Evolutionary conservation across 1,139 yeast genomes (phyloP).

Genomic region (Lodderomyces parapsilosis): DNA sequence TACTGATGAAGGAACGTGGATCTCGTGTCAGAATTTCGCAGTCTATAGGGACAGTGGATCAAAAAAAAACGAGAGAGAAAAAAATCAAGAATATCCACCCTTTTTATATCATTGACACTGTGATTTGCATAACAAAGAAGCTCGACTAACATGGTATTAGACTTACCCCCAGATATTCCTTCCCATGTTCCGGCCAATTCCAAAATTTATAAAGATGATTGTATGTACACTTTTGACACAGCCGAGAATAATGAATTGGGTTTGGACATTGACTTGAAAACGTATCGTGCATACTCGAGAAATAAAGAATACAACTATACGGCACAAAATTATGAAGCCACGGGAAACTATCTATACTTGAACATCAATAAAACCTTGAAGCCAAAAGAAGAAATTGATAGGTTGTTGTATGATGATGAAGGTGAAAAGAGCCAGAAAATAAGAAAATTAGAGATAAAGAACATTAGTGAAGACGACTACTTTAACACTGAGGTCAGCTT

Average conservation of each 20-base stretch:
- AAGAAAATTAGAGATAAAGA: conserved; percentile 72
- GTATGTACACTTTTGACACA: conserved; percentile 77
- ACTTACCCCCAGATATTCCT: conserved; percentile 23
- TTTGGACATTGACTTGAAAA: conserved; percentile 67
- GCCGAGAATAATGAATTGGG: conserved; percentile 61
- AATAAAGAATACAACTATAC: conserved; percentile 52
- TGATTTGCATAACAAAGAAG: conserved; percentile 5
- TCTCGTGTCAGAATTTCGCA: neutral
- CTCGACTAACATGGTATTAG: conserved; percentile 12
- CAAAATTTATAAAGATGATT: conserved; percentile 74
- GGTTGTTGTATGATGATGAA: conserved; percentile 19
- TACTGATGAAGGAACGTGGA: neutral
- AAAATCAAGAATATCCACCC: neutral
- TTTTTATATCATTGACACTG: neutral
- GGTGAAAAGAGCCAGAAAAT: conserved; percentile 52
- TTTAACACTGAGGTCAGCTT: conserved; percentile 51
- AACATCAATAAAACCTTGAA: conserved; percentile 54
- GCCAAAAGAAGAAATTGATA: conserved; percentile 27
- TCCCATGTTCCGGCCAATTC: conserved; percentile 19
- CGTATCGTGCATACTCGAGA: conserved; percentile 65
- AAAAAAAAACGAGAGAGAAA: neutral
- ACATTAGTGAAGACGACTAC: conserved; percentile 65
- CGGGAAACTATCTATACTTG: conserved; percentile 55
- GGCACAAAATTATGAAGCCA: conserved; percentile 44
- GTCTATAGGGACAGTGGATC: too few relatives aligned